Conservation (phyloP, 768 basidiomycete species). For the Epithele typhae region DNA sequence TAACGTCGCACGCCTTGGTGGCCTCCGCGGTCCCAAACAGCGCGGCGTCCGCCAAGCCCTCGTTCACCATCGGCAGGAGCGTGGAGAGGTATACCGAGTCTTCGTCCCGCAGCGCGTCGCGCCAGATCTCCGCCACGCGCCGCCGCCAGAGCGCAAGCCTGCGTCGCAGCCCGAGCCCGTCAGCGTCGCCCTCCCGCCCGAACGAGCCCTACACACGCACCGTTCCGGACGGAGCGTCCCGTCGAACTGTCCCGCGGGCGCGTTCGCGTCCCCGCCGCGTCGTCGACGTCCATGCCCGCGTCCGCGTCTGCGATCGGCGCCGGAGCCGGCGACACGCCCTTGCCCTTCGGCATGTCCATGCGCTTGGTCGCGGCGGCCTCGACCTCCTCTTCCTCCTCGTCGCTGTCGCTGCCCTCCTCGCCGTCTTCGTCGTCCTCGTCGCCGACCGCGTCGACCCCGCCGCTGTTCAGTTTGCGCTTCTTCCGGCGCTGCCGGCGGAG, state of each 20-base stretch:
- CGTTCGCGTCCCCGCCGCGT: constrained; percentile 51
- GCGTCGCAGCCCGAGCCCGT: neutral
- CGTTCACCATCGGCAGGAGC: constrained; percentile 72
- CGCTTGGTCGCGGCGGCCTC: constrained; percentile 40
- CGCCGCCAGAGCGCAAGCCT: constrained; percentile 81
- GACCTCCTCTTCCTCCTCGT: constrained; percentile 45
- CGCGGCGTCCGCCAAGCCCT: constrained; percentile 59
- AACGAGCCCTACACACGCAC: constrained; percentile 44
- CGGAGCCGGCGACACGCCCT: constrained; percentile 16
- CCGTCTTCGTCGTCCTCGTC: constrained; percentile 47
- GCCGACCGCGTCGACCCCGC: constrained; percentile 32
- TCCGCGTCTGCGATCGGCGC: constrained; percentile 11
- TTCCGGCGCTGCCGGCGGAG: constrained; percentile 75
- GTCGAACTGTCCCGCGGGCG: constrained; percentile 33
- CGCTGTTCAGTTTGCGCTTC: constrained; percentile 81
- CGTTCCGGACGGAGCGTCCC: constrained; percentile 51
- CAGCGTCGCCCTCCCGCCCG: too few species aligned
- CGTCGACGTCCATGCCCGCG: constrained; percentile 42
- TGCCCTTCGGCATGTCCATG: constrained; percentile 43
- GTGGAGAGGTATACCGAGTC: constrained; percentile 72
- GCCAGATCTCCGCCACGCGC: constrained; percentile 69
- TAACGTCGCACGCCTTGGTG: constrained; percentile 60
- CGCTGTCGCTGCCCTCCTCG: constrained; percentile 46
- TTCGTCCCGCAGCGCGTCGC: constrained; percentile 62
- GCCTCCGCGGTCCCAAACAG: constrained; percentile 85